Evolutionary conservation across 768 basidiomycete species (phyloP).

Genomic region (Lentinus tigrinus): DNA sequence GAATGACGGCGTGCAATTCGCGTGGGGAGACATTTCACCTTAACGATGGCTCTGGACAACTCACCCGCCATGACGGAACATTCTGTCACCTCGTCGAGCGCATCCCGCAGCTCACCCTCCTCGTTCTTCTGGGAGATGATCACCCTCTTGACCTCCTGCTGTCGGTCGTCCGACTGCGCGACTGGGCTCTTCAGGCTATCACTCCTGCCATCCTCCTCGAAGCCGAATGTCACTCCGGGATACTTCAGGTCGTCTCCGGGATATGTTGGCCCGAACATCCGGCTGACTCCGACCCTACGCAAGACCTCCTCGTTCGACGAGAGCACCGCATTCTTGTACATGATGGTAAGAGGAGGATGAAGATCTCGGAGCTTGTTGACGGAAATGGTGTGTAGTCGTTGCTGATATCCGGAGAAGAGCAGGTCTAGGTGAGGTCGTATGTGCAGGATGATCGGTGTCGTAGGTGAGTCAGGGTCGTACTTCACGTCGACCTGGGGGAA

Average conservation of each 20-base stretch:
- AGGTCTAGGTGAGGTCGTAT: slow-evolving; percentile 80
- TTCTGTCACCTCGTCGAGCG: slow-evolving; percentile 69
- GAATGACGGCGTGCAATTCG: background rate
- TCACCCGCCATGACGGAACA: slow-evolving; percentile 73
- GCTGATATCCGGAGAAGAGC: slow-evolving; percentile 78
- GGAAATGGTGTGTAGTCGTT: slow-evolving; percentile 78
- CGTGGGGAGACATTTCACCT: slow-evolving; percentile 39
- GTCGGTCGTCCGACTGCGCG: slow-evolving; percentile 55
- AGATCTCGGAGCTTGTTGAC: slow-evolving; percentile 65
- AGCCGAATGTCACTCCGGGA: slow-evolving; percentile 82
- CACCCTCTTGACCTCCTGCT: slow-evolving; percentile 75
- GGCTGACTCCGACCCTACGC: slow-evolving; percentile 62
- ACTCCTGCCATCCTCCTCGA: slow-evolving; percentile 63
- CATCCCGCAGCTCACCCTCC: slow-evolving; percentile 56
- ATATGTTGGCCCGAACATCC: slow-evolving; percentile 83
- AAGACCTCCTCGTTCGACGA: slow-evolving; percentile 63
- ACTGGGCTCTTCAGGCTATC: slow-evolving; percentile 49
- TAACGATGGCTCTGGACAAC: slow-evolving; percentile 62
- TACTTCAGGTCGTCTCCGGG: slow-evolving; percentile 74
- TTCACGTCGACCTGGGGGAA: slow-evolving; percentile 85
- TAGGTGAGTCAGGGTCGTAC: slow-evolving; percentile 72
- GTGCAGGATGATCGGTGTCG: slow-evolving; percentile 75
- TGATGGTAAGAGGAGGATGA: slow-evolving; percentile 64
- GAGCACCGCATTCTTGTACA: slow-evolving; percentile 64
- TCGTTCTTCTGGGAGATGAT: slow-evolving; percentile 68